Percentiles rank a stretch among this genome's conserved stretches.
These are phyloP conservation scores for Fomitopsis serialis DNA, from an alignment of 768 basidiomycete species.

Conservation along the genomic window DNA sequence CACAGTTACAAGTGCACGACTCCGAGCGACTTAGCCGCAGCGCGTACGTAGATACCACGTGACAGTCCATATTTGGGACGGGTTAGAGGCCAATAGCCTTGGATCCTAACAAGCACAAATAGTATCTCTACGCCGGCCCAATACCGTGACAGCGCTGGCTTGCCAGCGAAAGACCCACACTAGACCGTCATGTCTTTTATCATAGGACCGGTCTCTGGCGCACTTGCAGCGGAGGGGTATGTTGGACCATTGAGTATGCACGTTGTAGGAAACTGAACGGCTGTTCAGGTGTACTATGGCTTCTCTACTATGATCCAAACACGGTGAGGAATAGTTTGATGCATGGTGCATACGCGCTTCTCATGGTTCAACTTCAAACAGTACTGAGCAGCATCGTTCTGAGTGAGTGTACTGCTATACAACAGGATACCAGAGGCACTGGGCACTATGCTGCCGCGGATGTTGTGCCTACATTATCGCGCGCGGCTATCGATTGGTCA, in stretches of 20 bases:
- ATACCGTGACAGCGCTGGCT: not conserved
- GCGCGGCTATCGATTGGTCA: too few relatives aligned
- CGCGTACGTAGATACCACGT: too few relatives aligned
- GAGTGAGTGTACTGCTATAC: constrained; percentile 15
- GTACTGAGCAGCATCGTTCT: constrained; percentile 17
- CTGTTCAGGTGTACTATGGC: constrained; percentile 22
- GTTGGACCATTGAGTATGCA: not conserved
- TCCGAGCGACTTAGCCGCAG: too few relatives aligned
- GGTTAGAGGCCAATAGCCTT: constrained; percentile 2
- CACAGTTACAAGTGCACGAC: too few relatives aligned
- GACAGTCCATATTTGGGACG: not conserved
- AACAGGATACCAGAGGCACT: too few relatives aligned
- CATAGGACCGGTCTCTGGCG: constrained; percentile 17
- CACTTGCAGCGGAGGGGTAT: constrained; percentile 22
- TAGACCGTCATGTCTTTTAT: constrained; percentile 16
- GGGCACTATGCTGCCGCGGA: too few relatives aligned
- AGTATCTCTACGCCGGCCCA: not conserved
- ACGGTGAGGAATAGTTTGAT: constrained; percentile 7
- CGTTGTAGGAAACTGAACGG: too few relatives aligned
- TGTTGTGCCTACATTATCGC: too few relatives aligned
- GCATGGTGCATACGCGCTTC: not conserved
- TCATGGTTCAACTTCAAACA: not conserved
- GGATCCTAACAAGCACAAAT: constrained; percentile 13
- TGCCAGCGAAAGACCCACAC: not conserved
- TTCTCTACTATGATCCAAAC: constrained; percentile 22